These are phyloP conservation scores for Bromus sterilis DNA, from an alignment of 176 grass and related monocot species.

Conservation along the genomic window DNA sequence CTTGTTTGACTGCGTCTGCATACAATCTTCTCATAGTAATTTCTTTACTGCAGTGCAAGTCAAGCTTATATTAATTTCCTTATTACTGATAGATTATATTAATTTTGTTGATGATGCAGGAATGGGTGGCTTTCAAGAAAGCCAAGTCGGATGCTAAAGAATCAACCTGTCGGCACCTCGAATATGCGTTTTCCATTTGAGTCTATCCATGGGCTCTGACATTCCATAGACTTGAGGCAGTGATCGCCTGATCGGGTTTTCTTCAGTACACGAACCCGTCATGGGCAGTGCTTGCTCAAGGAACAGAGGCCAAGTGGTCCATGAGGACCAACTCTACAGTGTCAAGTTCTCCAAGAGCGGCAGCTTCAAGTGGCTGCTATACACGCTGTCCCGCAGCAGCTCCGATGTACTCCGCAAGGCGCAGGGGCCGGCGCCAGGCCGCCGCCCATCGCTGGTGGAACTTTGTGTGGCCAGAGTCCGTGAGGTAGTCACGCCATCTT, in stretches of 20 bases:
- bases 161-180: not conserved
- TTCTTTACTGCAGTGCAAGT: not conserved
- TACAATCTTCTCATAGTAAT: not conserved
- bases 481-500: constrained; percentile 37
- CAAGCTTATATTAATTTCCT: not conserved
- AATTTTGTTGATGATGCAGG: constrained; percentile 18
- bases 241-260: constrained; percentile 11
- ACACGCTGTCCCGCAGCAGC: constrained; percentile 51
- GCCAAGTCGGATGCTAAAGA: not conserved
- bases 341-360: constrained; percentile 82
- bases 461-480: constrained; percentile 79
- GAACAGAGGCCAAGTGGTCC: constrained; percentile 53
- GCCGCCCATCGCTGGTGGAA: constrained; percentile 68
- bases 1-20: not conserved
- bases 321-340: constrained; percentile 45
- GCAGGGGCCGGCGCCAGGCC: constrained; percentile 23
- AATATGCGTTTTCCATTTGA: not conserved
- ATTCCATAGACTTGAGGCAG: not conserved
- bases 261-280: not conserved
- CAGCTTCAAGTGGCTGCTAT: constrained; percentile 81
- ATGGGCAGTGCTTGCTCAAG: constrained; percentile 96
- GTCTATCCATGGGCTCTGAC: not conserved
- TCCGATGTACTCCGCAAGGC: constrained; percentile 20
- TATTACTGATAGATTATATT: not conserved
- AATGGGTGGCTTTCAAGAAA: constrained; percentile 12